Conservation (phyloP, 2,329 filamentous ascomycete genomes). For the Coleophoma crateriformis region DNA sequence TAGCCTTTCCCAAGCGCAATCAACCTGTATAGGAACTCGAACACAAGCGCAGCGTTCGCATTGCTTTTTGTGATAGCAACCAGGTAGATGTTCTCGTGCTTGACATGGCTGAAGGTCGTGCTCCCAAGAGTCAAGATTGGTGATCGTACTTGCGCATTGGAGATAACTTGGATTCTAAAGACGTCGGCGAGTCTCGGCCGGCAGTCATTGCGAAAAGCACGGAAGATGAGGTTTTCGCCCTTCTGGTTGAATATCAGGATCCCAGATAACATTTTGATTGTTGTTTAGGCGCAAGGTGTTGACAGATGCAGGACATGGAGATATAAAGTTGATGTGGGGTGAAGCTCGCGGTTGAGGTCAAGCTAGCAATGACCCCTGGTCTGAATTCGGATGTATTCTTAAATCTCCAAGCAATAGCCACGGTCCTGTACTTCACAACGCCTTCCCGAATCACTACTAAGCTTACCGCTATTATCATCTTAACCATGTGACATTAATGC, state of each 20-base stretch:
- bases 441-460: background rate
- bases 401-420: no score
- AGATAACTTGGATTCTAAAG: conserved; percentile 99
- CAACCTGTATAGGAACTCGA: conserved; percentile 94
- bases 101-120: conserved; percentile 99
- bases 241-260: conserved; percentile 99
- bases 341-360: no score
- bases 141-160: conserved; percentile 93
- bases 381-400: no score
- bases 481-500: background rate
- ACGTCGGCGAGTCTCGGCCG: conserved; percentile 95
- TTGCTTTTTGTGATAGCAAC: conserved; percentile 98
- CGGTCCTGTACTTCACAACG: no score
- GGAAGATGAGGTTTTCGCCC: conserved; percentile 99
- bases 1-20: conserved; percentile 89
- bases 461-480: background rate
- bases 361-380: no score
- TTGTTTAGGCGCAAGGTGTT: background rate
- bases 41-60: conserved; percentile 95
- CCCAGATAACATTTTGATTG: conserved; percentile 78
- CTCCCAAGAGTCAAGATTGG: conserved; percentile 95
- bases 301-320: no score
- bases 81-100: conserved; percentile 98
- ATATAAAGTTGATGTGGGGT: conserved; percentile 2
- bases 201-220: conserved; percentile 97